Evolutionary conservation across 176 grass and related monocot species (phyloP).

Genomic region (Guadua angustifolia): DNA sequence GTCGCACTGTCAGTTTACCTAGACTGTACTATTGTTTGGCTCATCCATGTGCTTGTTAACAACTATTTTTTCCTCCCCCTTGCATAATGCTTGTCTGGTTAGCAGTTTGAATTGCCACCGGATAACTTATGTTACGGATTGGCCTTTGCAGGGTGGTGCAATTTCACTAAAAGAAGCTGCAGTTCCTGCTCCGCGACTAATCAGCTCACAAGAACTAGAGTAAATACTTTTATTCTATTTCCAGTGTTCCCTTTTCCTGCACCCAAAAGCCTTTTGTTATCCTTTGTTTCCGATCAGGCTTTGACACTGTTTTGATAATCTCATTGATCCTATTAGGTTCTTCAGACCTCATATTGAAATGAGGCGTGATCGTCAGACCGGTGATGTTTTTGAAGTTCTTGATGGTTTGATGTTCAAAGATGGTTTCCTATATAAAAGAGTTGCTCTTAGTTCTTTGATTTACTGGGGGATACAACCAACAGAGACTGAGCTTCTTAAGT

Average conservation of each 20-base stretch:
- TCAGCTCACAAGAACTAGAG: constrained; percentile 94
- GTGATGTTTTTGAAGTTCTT: constrained; percentile 87
- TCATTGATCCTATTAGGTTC: constrained; percentile 50
- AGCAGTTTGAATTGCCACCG: background rate
- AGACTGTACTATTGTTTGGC: background rate
- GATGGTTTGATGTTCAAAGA: constrained; percentile 95
- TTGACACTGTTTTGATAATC: constrained; percentile 38
- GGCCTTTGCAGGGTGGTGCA: constrained; percentile 73
- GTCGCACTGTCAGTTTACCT: background rate
- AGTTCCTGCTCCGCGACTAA: constrained; percentile 73
- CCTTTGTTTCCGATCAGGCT: constrained; percentile 35
- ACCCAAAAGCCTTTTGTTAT: constrained; percentile 1
- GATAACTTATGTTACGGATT: constrained; percentile 12
- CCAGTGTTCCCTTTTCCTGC: constrained; percentile 14
- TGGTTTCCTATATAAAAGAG: constrained; percentile 86
- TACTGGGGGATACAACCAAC: constrained; percentile 86
- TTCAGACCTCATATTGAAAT: constrained; percentile 87
- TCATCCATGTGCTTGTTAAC: constrained; percentile 25
- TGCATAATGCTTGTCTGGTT: background rate
- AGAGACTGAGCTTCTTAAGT: constrained; percentile 74
- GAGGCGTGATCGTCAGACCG: constrained; percentile 77
- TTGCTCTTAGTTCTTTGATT: constrained; percentile 86
- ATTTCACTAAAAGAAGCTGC: constrained; percentile 78
- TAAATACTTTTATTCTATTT: constrained; percentile 47
- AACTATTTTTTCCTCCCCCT: constrained; percentile 4